Evolutionary conservation across 306 rosid species (phyloP).

Genomic region (Trichosanthes cucumerina): DNA sequence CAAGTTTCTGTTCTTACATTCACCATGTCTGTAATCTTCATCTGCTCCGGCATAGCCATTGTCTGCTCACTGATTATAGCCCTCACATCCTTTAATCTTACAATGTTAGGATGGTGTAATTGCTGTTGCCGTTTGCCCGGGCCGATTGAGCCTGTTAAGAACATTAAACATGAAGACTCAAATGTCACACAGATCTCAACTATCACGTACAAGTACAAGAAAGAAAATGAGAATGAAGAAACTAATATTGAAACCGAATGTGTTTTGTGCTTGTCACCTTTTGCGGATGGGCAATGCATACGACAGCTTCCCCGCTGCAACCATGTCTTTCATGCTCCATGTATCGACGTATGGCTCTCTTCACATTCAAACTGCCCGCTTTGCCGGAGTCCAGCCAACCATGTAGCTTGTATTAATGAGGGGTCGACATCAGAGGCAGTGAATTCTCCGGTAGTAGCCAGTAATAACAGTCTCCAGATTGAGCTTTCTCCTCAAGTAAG

Average conservation of each 20-base stretch:
- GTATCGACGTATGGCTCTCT: constrained; percentile 16
- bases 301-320: constrained; percentile 18
- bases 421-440: neutral
- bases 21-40: neutral
- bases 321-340: constrained; percentile 18
- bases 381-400: constrained; percentile 2
- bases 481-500: neutral
- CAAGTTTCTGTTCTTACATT: neutral
- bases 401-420: neutral
- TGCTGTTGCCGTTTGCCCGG: neutral
- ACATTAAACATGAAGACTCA: neutral
- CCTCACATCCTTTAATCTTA: neutral
- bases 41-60: constrained; percentile 1
- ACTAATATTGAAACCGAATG: neutral
- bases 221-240: constrained; percentile 2
- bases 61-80: constrained; percentile 1
- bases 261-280: constrained; percentile 14
- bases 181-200: neutral
- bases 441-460: neutral
- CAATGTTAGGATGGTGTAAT: neutral
- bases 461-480: neutral
- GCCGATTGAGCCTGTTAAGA: neutral
- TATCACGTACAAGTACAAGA: constrained; percentile 9
- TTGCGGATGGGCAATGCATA: constrained; percentile 11
- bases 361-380: constrained; percentile 16